Conservation (phyloP, 2,329 filamentous ascomycete species). For the Polychaeton citri region DNA sequence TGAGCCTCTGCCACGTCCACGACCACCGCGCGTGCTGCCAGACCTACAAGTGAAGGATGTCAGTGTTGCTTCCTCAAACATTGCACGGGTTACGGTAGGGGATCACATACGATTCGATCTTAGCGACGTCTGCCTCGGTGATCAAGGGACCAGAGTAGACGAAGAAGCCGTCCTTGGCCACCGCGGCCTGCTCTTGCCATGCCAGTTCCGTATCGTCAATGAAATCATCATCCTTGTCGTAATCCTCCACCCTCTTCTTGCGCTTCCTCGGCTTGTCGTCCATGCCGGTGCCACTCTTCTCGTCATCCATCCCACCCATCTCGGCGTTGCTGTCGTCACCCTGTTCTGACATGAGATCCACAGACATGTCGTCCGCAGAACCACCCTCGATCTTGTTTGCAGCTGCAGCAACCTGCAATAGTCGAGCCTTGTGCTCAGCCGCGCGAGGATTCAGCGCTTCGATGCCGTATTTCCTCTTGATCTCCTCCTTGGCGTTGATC, state of each 20-base stretch:
- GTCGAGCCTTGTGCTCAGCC: slow-evolving; percentile 75
- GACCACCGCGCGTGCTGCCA: slow-evolving; percentile 42
- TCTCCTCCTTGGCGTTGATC: slow-evolving; percentile 87
- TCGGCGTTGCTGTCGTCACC: slow-evolving; percentile 78
- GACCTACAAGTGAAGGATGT: slow-evolving; percentile 17
- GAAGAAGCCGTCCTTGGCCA: slow-evolving; percentile 92
- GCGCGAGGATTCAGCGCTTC: slow-evolving; percentile 84
- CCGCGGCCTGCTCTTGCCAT: slow-evolving; percentile 91
- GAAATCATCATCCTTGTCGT: slow-evolving; percentile 55
- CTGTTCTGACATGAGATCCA: slow-evolving; percentile 51
- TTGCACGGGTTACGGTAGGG: no score
- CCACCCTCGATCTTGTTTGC: slow-evolving; percentile 74
- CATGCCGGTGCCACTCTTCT: slow-evolving; percentile 51
- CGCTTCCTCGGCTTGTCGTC: slow-evolving; percentile 60
- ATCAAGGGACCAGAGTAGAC: slow-evolving; percentile 90
- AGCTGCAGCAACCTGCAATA: slow-evolving; percentile 76
- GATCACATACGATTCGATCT: slow-evolving; percentile 15
- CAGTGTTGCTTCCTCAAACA: no score
- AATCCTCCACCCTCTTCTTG: slow-evolving; percentile 59
- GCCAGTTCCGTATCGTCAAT: slow-evolving; percentile 86
- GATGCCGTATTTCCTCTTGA: slow-evolving; percentile 88
- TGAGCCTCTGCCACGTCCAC: slow-evolving; percentile 42
- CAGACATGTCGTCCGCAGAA: slow-evolving; percentile 66
- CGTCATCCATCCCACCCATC: slow-evolving; percentile 52
- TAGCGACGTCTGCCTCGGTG: slow-evolving; percentile 61